Percentiles rank a stretch among this genome's conserved stretches.
Evolutionary conservation across 345 rosid genomes (phyloP).

Genomic region (Microthlaspi erraticum): DNA sequence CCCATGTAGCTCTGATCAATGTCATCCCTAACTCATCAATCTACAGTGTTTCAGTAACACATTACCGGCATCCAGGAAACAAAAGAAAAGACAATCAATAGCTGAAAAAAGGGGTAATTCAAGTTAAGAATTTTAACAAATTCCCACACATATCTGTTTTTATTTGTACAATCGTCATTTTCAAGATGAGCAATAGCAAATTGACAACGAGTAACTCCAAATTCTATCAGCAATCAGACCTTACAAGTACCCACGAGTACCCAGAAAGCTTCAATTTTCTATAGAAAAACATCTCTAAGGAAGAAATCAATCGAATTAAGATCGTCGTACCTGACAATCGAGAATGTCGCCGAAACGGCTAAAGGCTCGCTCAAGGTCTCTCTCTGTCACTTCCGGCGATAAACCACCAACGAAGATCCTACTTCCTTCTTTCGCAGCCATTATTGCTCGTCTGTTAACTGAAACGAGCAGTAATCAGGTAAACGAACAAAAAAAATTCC

Average conservation of each 20-base stretch:
- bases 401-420: conserved; percentile 93
- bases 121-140: not conserved
- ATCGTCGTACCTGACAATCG: conserved; percentile 74
- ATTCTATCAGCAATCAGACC: not conserved
- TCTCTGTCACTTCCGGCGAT: conserved; percentile 79
- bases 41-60: conserved; percentile 57
- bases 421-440: conserved; percentile 82
- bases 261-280: not conserved
- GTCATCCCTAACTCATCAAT: conserved; percentile 51
- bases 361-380: conserved; percentile 85
- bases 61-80: conserved; percentile 47
- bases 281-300: not conserved
- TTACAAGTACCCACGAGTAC: not conserved
- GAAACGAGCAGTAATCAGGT: conserved; percentile 6
- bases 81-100: conserved; percentile 42
- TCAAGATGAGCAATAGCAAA: not conserved
- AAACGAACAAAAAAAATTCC: not conserved
- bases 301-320: not conserved
- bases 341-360: conserved; percentile 83
- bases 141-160: not conserved
- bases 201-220: too few relatives aligned
- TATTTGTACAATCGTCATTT: not conserved
- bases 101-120: conserved; percentile 23
- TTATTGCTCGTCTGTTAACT: conserved; percentile 28
- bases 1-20: conserved; percentile 55